Evolutionary conservation across 2,329 filamentous ascomycete species (phyloP), one percentile per base, ranked within the genome.

Genomic region (Botryotinia convoluta): DNA sequence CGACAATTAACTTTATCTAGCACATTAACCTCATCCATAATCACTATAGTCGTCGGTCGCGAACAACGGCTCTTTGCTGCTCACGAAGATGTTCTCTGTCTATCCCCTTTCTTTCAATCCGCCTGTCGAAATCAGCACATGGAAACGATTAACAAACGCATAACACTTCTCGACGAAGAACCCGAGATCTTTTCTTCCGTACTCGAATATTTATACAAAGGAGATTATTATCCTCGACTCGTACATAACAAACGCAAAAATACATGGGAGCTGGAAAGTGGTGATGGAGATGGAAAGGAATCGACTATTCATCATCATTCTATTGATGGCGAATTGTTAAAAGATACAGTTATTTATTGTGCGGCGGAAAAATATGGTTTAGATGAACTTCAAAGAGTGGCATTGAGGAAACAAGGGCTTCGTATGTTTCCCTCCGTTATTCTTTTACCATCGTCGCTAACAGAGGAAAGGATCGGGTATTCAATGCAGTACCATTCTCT

Each of bases 261-360:
- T 82, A 91, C 89, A 70, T 97, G 93, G 91, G 91, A 92, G 80
- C 85, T 97, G n/a, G 94, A 97, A 82, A 88, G 74, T 81, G 86
- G 86, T 83, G 87, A 87, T 82, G 86, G 87, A 82, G 87, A 86
- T 80, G 86, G 87, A 78, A 83, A 85, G 37, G 91, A 92, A 78
- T 88, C 89, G 60, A 94, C 91, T 9, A 86, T 97, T 76, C 91
- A 91, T 77, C 90, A 92, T 75, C 87, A 88, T 64, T 87, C 86
- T 16, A 82, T 89, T 67, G 90, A 91, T 44, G 89, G 87, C 3
- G 87, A 91, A 63, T 86, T 98, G 62, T 85, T 97, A 76, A 96
- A 95, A 80, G 95, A 97, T 81, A 97, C 95, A 0, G 89, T 95
- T 80, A 91, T 97, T 77, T 97, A 97, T 83, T 98, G 95, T 82